Evolutionary conservation across 345 rosid genomes (phyloP), one percentile per base, ranked within the genome.

Genomic region (Clarkia xantiana): DNA sequence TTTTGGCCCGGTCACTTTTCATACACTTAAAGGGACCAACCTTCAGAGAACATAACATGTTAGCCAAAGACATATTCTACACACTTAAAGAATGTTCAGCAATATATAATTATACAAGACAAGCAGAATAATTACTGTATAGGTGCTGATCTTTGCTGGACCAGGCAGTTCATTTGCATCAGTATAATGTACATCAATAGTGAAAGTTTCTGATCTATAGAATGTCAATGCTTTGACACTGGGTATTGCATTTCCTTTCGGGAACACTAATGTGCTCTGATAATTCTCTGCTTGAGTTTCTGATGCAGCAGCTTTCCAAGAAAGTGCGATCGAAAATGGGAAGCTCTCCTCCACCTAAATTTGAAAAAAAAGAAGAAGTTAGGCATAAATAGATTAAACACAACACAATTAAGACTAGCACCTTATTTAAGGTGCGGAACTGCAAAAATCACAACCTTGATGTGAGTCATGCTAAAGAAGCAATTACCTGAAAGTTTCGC

Each of bases 11-110:
- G 49, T 90, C 94, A 59, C 67, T 71, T 61, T 76, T 79, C 15
- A 75, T 52, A 49, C 79, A 67, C 59, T 85, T 94, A 72, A 91
- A 84, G 56, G 98, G 98, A 54, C 96, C 98, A 39, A 91, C 76
- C 98, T 86, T 71, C 62, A 62, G 16, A 42, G 17, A 40, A n/a
- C 17, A 14, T 66, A 67, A 47, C 17, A 22, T 53, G 9, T 14
- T 9, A 44, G 55, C 61, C 19, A 51, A 53, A 52, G 18, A 10
- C 16, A 45, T 12, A 20, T 11, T 36, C 11, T 61, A 2, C 10
- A 56, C 20, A 18, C 14, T 17, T 42, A 4, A 19, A 42, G 36
- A 52, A 18, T n/a, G 6, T 43, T 43, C 17, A 7, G 7, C 2
- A n/a, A n/a, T 17, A 8, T 43, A 43, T 14, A 43, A 43, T 7